These are phyloP conservation scores for Ilyonectria robusta DNA, from an alignment of 2,329 filamentous ascomycete genomes.

Conservation along the genomic window DNA sequence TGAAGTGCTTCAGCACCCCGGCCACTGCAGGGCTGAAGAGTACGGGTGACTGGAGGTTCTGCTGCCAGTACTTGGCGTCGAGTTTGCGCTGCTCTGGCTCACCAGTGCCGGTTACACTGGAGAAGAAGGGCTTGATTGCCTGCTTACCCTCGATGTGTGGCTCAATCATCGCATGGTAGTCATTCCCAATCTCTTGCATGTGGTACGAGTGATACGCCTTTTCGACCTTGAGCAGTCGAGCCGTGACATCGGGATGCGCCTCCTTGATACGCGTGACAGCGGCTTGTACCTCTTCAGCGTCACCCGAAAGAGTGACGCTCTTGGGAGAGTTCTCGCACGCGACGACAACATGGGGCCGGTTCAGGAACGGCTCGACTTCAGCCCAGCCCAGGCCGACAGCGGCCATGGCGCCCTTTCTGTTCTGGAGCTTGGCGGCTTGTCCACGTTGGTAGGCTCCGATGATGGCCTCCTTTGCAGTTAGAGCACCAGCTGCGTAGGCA, in stretches of 20 bases:
- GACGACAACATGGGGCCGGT: constrained; percentile 43
- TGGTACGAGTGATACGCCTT: constrained; percentile 60
- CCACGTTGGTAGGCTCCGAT: constrained; percentile 55
- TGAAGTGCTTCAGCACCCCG: constrained; percentile 10
- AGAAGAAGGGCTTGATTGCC: constrained; percentile 38
- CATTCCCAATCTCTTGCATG: constrained; percentile 47
- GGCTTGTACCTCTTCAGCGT: constrained; percentile 38
- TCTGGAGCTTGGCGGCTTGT: neutral
- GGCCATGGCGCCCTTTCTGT: constrained; percentile 54
- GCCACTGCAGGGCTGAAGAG: constrained; percentile 40
- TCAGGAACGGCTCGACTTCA: constrained; percentile 48
- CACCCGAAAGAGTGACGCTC: constrained; percentile 47
- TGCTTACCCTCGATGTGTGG: constrained; percentile 27
- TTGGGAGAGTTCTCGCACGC: constrained; percentile 57
- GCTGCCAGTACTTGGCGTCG: constrained; percentile 48
- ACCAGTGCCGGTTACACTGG: constrained; percentile 48
- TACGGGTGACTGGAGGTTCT: constrained; percentile 51
- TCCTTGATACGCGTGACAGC: constrained; percentile 49
- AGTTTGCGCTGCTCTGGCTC: too few species aligned
- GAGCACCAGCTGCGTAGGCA: constrained; percentile 56
- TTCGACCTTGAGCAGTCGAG: constrained; percentile 54
- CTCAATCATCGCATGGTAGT: constrained; percentile 42
- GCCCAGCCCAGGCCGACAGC: constrained; percentile 54
- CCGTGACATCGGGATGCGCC: constrained; percentile 48
- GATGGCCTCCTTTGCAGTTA: constrained; percentile 55